Conservation (phyloP, 257 asterid species). For the Fraxinus quadrangulata region DNA sequence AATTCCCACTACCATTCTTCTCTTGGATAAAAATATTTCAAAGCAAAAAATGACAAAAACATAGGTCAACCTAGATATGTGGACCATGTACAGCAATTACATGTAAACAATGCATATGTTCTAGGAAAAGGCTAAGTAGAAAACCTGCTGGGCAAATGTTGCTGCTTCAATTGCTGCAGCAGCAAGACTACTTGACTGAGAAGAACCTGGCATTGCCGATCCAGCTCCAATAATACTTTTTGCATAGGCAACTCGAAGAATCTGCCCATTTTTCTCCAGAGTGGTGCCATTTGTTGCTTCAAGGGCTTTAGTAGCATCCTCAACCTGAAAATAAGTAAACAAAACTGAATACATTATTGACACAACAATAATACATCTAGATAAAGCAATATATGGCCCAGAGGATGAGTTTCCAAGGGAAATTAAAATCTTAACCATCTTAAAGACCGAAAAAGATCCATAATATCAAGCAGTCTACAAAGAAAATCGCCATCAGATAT, state of each 20-base stretch:
- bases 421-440: not conserved
- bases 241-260: conserved; percentile 98
- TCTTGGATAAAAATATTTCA: not conserved
- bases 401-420: not conserved
- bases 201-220: conserved; percentile 66
- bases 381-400: conserved; percentile 3
- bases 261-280: conserved; percentile 95
- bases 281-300: conserved; percentile 92
- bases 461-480: not conserved
- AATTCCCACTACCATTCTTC: not conserved
- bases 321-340: conserved; percentile 57
- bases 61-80: not conserved
- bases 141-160: conserved; percentile 96
- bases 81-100: not conserved
- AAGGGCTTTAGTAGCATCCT: conserved; percentile 90
- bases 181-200: conserved; percentile 94
- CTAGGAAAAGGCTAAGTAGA: conserved; percentile 29
- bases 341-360: conserved; percentile 21
- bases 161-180: conserved; percentile 99
- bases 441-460: not conserved
- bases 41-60: not conserved
- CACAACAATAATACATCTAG: not conserved
- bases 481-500: conserved; percentile 2
- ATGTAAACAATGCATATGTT: not conserved
- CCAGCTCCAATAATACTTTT: conserved; percentile 93